Conservation (phyloP, 768 basidiomycete genomes). For the Gymnopilus dilepis region DNA sequence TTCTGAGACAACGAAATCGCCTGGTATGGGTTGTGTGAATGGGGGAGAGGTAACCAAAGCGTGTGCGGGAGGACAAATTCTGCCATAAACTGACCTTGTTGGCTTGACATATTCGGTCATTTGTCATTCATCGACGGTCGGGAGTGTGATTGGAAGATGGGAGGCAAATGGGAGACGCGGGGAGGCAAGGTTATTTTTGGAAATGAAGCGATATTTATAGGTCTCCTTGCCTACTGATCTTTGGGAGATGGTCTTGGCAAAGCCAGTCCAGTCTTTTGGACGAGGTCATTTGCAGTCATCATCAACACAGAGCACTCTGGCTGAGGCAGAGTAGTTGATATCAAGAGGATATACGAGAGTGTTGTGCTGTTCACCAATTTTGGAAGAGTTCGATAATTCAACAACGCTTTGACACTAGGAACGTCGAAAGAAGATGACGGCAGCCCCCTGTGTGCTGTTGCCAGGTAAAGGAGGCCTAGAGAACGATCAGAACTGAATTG, state of each 20-base stretch:
- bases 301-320: background rate
- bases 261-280: background rate
- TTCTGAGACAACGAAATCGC: constrained; percentile 3
- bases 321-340: background rate
- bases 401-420: background rate
- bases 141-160: background rate
- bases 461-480: background rate
- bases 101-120: constrained; percentile 1
- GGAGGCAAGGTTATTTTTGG: background rate
- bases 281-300: background rate
- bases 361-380: background rate
- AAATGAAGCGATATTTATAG: background rate
- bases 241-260: background rate
- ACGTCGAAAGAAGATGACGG: background rate
- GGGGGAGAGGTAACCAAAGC: background rate
- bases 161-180: background rate
- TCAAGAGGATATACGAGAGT: background rate
- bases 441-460: constrained; percentile 3
- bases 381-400: background rate
- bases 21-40: background rate
- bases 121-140: background rate
- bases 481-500: background rate
- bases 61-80: background rate
- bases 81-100: background rate
- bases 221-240: constrained; percentile 8